Conservation (phyloP, 192 early-diverging fungal genomes). For the Linderina pennispora region DNA sequence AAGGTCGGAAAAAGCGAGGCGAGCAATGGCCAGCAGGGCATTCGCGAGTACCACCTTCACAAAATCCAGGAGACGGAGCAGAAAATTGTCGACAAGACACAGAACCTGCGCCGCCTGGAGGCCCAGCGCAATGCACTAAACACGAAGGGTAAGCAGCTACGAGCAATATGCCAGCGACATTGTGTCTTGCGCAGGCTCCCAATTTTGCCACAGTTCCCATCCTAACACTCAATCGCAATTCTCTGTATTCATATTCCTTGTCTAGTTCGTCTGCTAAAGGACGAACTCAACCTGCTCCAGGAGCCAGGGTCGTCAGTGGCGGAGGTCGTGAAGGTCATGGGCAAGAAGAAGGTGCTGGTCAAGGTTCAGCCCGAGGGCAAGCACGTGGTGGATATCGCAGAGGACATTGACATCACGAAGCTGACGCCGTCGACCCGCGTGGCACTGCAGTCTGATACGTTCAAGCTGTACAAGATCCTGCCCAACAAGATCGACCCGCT, state of each 20-base stretch:
- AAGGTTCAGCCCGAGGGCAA: constrained; percentile 97
- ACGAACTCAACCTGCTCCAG: constrained; percentile 94
- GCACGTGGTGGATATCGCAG: constrained; percentile 94
- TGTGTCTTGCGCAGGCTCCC: background rate
- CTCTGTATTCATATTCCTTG: background rate
- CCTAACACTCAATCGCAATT: background rate
- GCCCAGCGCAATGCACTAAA: constrained; percentile 98
- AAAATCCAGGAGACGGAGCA: constrained; percentile 86
- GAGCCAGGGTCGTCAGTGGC: constrained; percentile 95
- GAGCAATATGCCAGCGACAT: too few relatives aligned
- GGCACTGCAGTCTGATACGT: constrained; percentile 87
- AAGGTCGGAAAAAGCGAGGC: too few relatives aligned
- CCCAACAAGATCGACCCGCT: constrained; percentile 99
- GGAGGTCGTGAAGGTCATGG: constrained; percentile 98
- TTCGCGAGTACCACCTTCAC: constrained; percentile 68
- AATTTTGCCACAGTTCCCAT: background rate
- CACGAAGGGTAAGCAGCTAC: constrained; percentile 76
- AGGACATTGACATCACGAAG: constrained; percentile 83
- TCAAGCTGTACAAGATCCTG: constrained; percentile 89
- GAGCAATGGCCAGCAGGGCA: constrained; percentile 16
- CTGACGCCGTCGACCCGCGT: constrained; percentile 92
- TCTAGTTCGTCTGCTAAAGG: constrained; percentile 87
- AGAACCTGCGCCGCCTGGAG: constrained; percentile 96
- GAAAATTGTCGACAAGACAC: constrained; percentile 81
- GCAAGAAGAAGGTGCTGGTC: constrained; percentile 90